Conservation (phyloP, 108 stramenopile genomes). For the Fragilaria crotonensis region DNA sequence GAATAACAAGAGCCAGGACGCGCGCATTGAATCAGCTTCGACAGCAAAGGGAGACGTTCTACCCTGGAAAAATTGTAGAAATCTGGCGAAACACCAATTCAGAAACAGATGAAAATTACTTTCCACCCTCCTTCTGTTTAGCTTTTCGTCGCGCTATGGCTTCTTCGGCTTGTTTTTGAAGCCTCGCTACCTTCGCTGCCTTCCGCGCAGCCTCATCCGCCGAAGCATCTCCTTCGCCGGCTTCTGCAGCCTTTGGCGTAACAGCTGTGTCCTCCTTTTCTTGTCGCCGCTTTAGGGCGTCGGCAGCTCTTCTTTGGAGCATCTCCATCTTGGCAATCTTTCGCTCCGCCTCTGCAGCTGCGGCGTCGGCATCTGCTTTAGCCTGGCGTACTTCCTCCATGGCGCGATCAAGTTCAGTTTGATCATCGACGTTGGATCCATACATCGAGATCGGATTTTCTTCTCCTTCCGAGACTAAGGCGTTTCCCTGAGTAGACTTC, state of each 20-base stretch:
- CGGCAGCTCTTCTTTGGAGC: slow-evolving; percentile 42
- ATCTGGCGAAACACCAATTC: too few species aligned
- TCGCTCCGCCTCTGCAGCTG: slow-evolving; percentile 51
- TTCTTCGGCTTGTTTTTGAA: slow-evolving; percentile 44
- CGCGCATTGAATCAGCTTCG: too few species aligned
- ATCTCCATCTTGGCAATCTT: slow-evolving; percentile 78
- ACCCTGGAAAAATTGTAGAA: too few species aligned
- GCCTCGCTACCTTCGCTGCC: slow-evolving; percentile 72
- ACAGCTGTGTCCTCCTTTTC: slow-evolving; percentile 15
- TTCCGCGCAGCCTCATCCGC: slow-evolving; percentile 57
- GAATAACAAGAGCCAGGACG: too few species aligned
- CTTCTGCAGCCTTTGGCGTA: slow-evolving; percentile 4
- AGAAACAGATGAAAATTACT: too few species aligned
- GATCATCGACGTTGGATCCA: neutral
- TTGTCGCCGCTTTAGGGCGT: slow-evolving; percentile 44
- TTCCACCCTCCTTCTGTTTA: slow-evolving; percentile 15
- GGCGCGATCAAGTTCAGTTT: slow-evolving; percentile 8
- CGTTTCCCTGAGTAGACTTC: neutral
- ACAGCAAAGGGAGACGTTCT: too few species aligned
- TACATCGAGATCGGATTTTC: neutral
- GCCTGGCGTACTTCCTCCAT: slow-evolving; percentile 16
- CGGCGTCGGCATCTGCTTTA: slow-evolving; percentile 20
- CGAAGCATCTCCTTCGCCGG: slow-evolving; percentile 26
- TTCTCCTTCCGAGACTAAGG: neutral
- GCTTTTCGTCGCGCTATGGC: slow-evolving; percentile 40